Evolutionary conservation across 2,329 filamentous ascomycete genomes (phyloP).

Genomic region (Penicillium frequentans): DNA sequence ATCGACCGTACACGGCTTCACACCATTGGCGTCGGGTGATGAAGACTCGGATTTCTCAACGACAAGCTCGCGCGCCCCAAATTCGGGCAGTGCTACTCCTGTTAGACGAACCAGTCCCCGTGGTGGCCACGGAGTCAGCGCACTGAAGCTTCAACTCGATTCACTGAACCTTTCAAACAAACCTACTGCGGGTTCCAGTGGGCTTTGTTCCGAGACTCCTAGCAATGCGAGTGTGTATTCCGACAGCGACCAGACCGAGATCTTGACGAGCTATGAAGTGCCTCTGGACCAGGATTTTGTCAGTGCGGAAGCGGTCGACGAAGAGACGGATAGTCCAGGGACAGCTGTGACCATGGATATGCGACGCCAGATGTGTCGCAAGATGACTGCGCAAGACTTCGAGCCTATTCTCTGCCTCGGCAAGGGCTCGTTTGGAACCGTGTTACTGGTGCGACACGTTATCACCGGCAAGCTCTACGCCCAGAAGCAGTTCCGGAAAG

Average conservation of each 20-base stretch:
- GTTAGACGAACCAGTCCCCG: constrained; percentile 47
- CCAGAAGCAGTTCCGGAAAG: constrained; percentile 98
- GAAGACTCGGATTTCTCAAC: constrained; percentile 48
- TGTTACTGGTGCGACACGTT: constrained; percentile 87
- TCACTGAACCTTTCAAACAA: constrained; percentile 67
- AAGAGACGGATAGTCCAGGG: constrained; percentile 28
- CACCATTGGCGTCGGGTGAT: constrained; percentile 44
- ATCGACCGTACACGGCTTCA: constrained; percentile 47
- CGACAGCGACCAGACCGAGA: constrained; percentile 66
- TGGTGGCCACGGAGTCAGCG: constrained; percentile 70
- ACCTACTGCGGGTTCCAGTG: constrained; percentile 56
- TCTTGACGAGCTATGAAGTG: constrained; percentile 81
- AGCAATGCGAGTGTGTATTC: constrained; percentile 63
- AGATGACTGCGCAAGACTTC: constrained; percentile 92
- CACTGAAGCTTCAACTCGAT: constrained; percentile 78
- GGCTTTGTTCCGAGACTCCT: constrained; percentile 44
- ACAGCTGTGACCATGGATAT: constrained; percentile 50
- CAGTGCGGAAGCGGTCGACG: constrained; percentile 55
- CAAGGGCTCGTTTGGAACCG: constrained; percentile 94
- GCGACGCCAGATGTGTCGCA: constrained; percentile 60
- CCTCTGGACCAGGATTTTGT: constrained; percentile 81
- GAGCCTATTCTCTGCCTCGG: constrained; percentile 87
- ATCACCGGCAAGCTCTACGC: constrained; percentile 87
- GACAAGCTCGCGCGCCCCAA: constrained; percentile 28
- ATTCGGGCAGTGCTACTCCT: constrained; percentile 17